Conservation (phyloP, 2,329 filamentous ascomycete species). For the Colletotrichum agaves region DNA sequence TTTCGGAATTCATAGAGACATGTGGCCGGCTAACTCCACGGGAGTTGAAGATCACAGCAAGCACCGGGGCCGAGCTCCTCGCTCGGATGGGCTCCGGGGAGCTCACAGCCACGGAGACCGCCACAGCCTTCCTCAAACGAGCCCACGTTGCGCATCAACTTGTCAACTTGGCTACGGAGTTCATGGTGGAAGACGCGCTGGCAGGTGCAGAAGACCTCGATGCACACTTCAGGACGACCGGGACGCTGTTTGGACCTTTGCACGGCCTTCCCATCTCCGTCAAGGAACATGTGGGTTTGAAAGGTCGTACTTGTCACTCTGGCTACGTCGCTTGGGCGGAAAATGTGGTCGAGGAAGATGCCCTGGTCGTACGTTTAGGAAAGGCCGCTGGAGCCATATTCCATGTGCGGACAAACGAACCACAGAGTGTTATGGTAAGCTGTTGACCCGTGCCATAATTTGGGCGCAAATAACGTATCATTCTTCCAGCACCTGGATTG, state of each 20-base stretch:
- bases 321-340: constrained; percentile 51
- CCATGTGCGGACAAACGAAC: constrained; percentile 55
- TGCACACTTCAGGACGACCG: constrained; percentile 45
- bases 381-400: constrained; percentile 52
- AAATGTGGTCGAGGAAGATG: constrained; percentile 48
- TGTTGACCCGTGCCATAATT: too few relatives aligned
- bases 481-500: constrained; percentile 41
- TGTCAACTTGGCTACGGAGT: constrained; percentile 41
- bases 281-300: constrained; percentile 41
- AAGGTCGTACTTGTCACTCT: constrained; percentile 36
- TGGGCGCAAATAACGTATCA: too few relatives aligned
- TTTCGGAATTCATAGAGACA: constrained; percentile 15
- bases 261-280: constrained; percentile 42
- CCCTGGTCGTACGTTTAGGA: constrained; percentile 43
- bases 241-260: constrained; percentile 61
- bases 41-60: constrained; percentile 52
- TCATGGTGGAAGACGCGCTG: constrained; percentile 53
- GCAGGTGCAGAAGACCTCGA: constrained; percentile 55
- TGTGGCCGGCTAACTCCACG: constrained; percentile 46
- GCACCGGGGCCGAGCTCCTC: constrained; percentile 46
- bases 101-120: constrained; percentile 48
- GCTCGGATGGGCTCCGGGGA: constrained; percentile 41
- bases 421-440: constrained; percentile 49
- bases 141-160: constrained; percentile 60
- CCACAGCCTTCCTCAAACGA: constrained; percentile 59